Conservation (phyloP, 2,329 filamentous ascomycete species). For the Whalleya microplaca region DNA sequence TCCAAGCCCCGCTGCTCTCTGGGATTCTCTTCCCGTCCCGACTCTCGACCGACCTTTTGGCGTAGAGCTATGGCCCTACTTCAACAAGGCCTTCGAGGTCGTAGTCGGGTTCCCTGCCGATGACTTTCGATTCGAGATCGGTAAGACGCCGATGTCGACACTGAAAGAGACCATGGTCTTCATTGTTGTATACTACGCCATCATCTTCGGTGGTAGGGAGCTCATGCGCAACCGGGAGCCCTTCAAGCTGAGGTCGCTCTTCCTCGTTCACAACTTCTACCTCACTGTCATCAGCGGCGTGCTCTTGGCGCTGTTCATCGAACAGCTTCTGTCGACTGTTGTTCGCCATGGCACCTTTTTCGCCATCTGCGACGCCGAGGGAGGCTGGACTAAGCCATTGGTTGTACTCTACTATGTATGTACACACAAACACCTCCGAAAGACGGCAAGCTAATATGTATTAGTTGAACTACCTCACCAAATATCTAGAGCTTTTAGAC, state of each 20-base stretch:
- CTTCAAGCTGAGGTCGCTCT: conserved; percentile 84
- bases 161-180: conserved; percentile 80
- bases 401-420: conserved; percentile 96
- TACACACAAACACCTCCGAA: conserved; percentile 24
- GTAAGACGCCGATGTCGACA: conserved; percentile 87
- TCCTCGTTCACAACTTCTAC: conserved; percentile 97
- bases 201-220: conserved; percentile 92
- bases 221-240: conserved; percentile 86
- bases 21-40: conserved; percentile 67
- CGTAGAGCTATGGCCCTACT: conserved; percentile 89
- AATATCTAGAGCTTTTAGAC: conserved; percentile 94
- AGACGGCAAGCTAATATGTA: conserved; percentile 42
- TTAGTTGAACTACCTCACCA: conserved; percentile 96
- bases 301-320: conserved; percentile 82
- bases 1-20: conserved; percentile 47
- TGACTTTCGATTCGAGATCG: conserved; percentile 82
- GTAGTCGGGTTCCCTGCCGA: conserved; percentile 81
- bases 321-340: conserved; percentile 86
- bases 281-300: conserved; percentile 82
- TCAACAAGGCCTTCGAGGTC: conserved; percentile 81
- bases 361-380: conserved; percentile 78
- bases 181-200: conserved; percentile 85
- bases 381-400: conserved; percentile 92
- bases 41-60: conserved; percentile 92
- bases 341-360: conserved; percentile 83